Conservation (phyloP, 2,329 filamentous ascomycete genomes). For the Penicillium aurantiogriseum region DNA sequence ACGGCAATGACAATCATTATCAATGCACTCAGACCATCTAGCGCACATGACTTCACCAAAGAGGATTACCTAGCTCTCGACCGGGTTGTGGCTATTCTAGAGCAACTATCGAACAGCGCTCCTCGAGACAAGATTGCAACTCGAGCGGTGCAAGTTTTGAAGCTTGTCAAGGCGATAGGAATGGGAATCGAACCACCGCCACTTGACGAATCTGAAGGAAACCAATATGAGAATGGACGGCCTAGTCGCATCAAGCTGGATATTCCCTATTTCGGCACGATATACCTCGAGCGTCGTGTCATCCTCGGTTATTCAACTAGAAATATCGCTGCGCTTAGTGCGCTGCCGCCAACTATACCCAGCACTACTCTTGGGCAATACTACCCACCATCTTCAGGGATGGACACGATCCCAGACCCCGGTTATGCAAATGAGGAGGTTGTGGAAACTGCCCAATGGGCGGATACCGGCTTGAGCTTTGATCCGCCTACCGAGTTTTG, state of each 20-base stretch:
- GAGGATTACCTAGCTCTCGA: conserved; percentile 3
- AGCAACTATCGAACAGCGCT: background rate
- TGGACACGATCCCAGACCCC: background rate
- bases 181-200: background rate
- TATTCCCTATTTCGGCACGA: conserved; percentile 15
- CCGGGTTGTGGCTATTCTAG: conserved; percentile 1
- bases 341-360: background rate
- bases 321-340: background rate
- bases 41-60: background rate
- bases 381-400: background rate
- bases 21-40: conserved; percentile 5
- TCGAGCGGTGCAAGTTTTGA: conserved; percentile 4
- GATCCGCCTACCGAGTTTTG: conserved; percentile 7
- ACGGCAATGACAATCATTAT: conserved; percentile 11
- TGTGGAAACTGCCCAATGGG: background rate
- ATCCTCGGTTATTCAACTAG: background rate
- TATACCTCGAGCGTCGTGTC: conserved; percentile 6
- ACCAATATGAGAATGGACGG: background rate
- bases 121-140: conserved; percentile 9
- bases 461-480: background rate
- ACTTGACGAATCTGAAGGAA: background rate
- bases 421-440: background rate
- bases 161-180: conserved; percentile 3
- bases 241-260: conserved; percentile 9
- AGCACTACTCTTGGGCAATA: background rate